Conservation (phyloP, 106 monocot genomes). For the Phalaenopsis equestris region DNA sequence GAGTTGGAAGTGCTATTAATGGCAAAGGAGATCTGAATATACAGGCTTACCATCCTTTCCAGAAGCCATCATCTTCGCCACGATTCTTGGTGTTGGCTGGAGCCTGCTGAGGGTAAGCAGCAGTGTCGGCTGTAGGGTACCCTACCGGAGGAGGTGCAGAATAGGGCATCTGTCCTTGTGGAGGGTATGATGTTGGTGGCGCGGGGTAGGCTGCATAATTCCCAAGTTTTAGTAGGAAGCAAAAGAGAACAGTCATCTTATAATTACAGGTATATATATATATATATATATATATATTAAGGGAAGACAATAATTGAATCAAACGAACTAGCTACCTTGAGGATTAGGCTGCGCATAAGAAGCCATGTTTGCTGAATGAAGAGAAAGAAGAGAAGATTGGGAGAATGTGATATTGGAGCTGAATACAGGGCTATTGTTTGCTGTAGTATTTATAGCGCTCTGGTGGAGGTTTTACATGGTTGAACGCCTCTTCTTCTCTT, state of each 20-base stretch:
- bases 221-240: background rate
- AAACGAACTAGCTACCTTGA: background rate
- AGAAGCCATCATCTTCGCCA: background rate
- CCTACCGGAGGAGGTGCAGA: background rate
- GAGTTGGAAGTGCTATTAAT: too few relatives aligned
- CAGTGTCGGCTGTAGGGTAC: background rate
- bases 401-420: too few relatives aligned
- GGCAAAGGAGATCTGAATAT: background rate
- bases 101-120: background rate
- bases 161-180: background rate
- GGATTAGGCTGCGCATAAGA: background rate
- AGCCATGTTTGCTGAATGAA: background rate
- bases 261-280: too few relatives aligned
- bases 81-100: background rate
- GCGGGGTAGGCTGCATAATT: background rate
- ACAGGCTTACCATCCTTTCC: conserved; percentile 3
- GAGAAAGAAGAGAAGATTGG: background rate
- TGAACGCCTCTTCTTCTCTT: too few relatives aligned
- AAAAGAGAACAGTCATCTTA: background rate
- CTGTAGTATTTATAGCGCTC: too few relatives aligned
- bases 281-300: too few relatives aligned
- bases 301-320: background rate
- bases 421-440: too few relatives aligned
- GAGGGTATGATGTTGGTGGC: background rate
- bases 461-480: too few relatives aligned